These are phyloP conservation scores for Zygoascus bituminiphila DNA, from an alignment of 805 yeast genomes.

Conservation along the genomic window DNA sequence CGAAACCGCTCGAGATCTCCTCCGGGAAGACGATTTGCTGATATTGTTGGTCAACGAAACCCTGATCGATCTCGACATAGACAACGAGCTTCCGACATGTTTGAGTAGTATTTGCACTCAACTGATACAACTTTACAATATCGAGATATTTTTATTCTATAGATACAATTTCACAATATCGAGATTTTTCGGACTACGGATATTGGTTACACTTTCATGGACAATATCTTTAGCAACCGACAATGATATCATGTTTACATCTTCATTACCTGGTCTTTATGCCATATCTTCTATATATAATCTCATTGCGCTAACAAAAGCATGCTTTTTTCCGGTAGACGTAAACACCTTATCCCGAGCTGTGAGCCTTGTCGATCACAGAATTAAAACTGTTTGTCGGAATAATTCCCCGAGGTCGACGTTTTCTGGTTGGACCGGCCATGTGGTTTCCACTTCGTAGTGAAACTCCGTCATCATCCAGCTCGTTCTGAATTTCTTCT, in stretches of 20 bases:
- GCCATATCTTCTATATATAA: too few relatives aligned
- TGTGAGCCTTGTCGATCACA: background rate
- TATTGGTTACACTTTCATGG: too few relatives aligned
- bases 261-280: too few relatives aligned
- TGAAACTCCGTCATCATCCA: background rate
- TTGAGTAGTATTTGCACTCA: background rate
- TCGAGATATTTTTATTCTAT: too few relatives aligned
- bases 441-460: background rate
- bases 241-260: too few relatives aligned
- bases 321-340: too few relatives aligned
- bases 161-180: too few relatives aligned
- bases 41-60: slow-evolving; percentile 12
- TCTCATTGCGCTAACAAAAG: too few relatives aligned
- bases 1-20: background rate
- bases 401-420: background rate
- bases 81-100: background rate
- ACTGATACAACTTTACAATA: too few relatives aligned
- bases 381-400: background rate
- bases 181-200: too few relatives aligned
- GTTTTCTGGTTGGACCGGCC: background rate
- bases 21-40: slow-evolving; percentile 1
- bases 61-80: background rate
- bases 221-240: too few relatives aligned
- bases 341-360: too few relatives aligned
- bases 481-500: slow-evolving; percentile 41